Base-by-base conservation (phyloP, 805 yeast species). In the Phaffomyces opuntiae region DNA sequence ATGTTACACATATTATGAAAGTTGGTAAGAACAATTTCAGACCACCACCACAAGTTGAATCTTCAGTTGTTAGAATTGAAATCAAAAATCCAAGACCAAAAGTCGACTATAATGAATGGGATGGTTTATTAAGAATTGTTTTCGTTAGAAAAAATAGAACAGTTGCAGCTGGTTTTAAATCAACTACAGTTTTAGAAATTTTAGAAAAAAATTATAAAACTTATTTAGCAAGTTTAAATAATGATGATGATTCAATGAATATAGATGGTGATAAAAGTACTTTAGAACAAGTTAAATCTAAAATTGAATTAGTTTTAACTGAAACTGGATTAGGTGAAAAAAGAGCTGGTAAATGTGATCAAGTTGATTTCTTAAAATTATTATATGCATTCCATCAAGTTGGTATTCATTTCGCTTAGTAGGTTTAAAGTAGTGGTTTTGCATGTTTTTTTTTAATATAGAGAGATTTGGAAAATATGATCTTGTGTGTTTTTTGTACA, bases 1-100 rank as follows among this genome's bases (percentile, higher is more conserved):
- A 87, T 53, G 97, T 93, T 14, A 89, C 95, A 8, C 99, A 93
- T 64, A 87, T 93, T 44, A 93, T 93, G 99, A 93, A 93, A 66
- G 99, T 93, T 29, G 98, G 98, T 24, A 85, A 81, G 62, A 93
- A 93, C 62, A 93, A 93, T 61, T 93, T 93, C 72, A 76, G 96
- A 56, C 99, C 99, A 24, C 99, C 99, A 11, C 99, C 99, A 48
- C 90, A 93, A 65, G 99, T 93, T 47, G 99, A 93, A 65, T 89
- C 97, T 0, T 83, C 95, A 33, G 99, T 93, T 40, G 98, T 93
- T 17, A 77, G 96, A 59, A 80, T 93, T 34, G 98, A 91, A 65
- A 82, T 93, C 47, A 93, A 93, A 65, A 74, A 67, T 46, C 99
- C 98, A 43, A 78, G 96, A 55, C 99, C 99, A n/a, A 80, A 85